Percentiles rank a stretch among this genome's conserved stretches.
Evolutionary conservation across 1,284 basidiomycete genomes (phyloP).

Genomic region (Cyathus olla): DNA sequence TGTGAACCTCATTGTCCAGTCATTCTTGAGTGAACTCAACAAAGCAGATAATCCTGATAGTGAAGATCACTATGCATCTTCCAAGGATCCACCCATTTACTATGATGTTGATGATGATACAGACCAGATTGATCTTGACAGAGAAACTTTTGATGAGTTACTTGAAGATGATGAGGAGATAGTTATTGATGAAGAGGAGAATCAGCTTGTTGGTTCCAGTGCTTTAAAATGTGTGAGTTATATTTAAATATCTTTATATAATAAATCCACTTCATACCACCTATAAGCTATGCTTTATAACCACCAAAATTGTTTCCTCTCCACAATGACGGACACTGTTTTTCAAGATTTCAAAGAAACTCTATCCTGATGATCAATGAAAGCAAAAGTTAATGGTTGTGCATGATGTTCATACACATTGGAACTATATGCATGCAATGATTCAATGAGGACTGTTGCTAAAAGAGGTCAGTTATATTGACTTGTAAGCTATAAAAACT

Average conservation of each 20-base stretch:
- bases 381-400: too few relatives aligned
- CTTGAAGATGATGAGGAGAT: conserved; percentile 1
- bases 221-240: too few relatives aligned
- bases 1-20: conserved; percentile 50
- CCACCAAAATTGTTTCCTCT: too few relatives aligned
- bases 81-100: conserved; percentile 38
- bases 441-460: too few relatives aligned
- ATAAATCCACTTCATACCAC: too few relatives aligned
- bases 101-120: conserved; percentile 31
- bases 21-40: conserved; percentile 31
- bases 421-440: too few relatives aligned
- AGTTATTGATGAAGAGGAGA: neutral
- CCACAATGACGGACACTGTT: too few relatives aligned
- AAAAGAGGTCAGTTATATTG: conserved; percentile 8
- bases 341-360: too few relatives aligned
- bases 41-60: conserved; percentile 40
- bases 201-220: neutral
- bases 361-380: too few relatives aligned
- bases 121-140: conserved; percentile 16
- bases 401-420: too few relatives aligned
- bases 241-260: too few relatives aligned
- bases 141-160: conserved; percentile 9
- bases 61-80: conserved; percentile 31
- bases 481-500: conserved; percentile 18
- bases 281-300: too few relatives aligned